Base-by-base conservation (phyloP, 306 rosid species). In the Medicago ruthenica region DNA sequence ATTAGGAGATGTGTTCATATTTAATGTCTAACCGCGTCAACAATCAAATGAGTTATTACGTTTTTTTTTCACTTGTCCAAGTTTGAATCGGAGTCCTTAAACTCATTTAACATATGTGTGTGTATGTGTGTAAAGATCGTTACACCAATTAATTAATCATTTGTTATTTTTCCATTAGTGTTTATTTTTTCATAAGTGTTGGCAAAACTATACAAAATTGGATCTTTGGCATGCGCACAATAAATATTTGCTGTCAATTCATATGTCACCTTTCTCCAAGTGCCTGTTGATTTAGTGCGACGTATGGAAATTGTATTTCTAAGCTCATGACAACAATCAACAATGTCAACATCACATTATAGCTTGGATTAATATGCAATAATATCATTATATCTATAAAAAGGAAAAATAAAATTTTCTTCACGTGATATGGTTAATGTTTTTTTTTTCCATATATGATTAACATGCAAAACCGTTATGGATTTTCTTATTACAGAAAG, bases 401-500 rank as follows among this genome's bases (percentile, higher is more conserved):
- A 27, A 17, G 63, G 0, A 71, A 55, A 15, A 21, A 37, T 20
- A 18, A 7, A 14, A 17, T 13, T 18, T 45, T 66, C n/a, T 67
- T 40, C 2, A 37, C 47, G 8, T 78, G 41, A 48, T 5, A 51
- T 11, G 41, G 0, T 40, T 20, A 16, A 41, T 58, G 13, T 51
- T 27, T 27, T 67, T 70, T 70, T 15, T n/a, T 9, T n/a, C 10
- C 12, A 17, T 65, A 10, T 16, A 17, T 9, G 41, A 20, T 27
- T 36, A 61, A 31, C 40, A 31, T 14, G 40, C 15, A 27, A 61
- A 61, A 22, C n/a, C 37, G 16, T 31, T 60, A 42, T 44, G n/a
- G 9, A 12, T 17, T 9, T 51, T 61, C 16, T 61, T 36, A 6
- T 45, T 77, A 53, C 79, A 91, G 97, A 89, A 39, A 83, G 80